Percentiles rank a stretch among this genome's conserved stretches.
phyloP scores from a whole-genome alignment of 2,329 filamentous ascomycete species.

The Colletotrichum australisinense region DNA sequence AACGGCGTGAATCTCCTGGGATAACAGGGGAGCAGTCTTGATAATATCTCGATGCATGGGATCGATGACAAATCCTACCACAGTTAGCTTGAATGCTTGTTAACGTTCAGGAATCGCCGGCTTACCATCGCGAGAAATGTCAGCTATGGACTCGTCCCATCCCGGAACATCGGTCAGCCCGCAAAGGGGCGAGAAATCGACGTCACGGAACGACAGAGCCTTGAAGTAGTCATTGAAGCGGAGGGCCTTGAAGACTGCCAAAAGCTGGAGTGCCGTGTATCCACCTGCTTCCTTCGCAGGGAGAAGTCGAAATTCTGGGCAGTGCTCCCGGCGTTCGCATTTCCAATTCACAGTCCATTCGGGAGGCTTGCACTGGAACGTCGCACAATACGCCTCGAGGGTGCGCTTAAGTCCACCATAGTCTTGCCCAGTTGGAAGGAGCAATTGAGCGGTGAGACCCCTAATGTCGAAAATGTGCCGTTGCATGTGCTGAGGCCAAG shows the following conservation, averaged over 20 bases:
- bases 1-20: constrained; percentile 67
- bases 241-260: constrained; percentile 67
- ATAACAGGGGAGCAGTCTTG: constrained; percentile 59
- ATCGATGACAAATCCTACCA: constrained; percentile 32
- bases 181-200: constrained; percentile 59
- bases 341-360: constrained; percentile 65
- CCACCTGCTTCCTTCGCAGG: constrained; percentile 49
- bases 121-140: constrained; percentile 64
- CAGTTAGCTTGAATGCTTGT: not conserved
- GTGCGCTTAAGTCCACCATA: constrained; percentile 66
- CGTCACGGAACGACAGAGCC: constrained; percentile 64
- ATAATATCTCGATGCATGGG: constrained; percentile 39
- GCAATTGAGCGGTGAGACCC: constrained; percentile 63
- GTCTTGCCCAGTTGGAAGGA: constrained; percentile 65
- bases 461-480: constrained; percentile 63
- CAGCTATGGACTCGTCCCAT: constrained; percentile 59
- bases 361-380: constrained; percentile 61
- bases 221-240: constrained; percentile 71
- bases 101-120: not conserved
- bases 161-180: constrained; percentile 55
- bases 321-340: constrained; percentile 53
- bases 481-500: constrained; percentile 68
- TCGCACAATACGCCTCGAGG: constrained; percentile 65
- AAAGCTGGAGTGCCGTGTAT: constrained; percentile 63
- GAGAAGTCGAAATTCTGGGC: constrained; percentile 66